Base-by-base conservation (phyloP, 495 filamentous ascomycete species). In the Alectoria sarmentosa region DNA sequence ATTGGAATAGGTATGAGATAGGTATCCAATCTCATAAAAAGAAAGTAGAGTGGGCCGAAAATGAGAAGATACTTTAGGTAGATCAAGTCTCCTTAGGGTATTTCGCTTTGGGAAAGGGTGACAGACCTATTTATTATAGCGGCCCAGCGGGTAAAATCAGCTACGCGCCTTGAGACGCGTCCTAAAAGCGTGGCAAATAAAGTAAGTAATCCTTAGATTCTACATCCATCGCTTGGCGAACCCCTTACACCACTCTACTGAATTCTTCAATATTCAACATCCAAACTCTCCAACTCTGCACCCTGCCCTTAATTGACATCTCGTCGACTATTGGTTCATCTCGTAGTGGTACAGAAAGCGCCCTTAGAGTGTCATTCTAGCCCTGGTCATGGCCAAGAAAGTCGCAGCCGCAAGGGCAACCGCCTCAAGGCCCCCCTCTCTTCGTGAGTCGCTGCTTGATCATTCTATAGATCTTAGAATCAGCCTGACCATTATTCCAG, bases 351-450 rank as follows among this genome's bases (percentile, higher is more conserved):
- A 30, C 26, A 52, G 48, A 26, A 13, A 48, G 9, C 10, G 23
- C 5, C 7, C 9, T n/a, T 23, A 9, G 6, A 9, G 23, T 32
- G 3, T 7, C 21, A 26, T 26, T 48, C n/a, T 14, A 11, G 17
- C 3, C 3, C 49, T 15, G 28, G 26, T 57, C 38, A 64, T 64
- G 62, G 21, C 54, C 38, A 56, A 26, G 39, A 42, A 38, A 37
- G 52, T 17, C 62, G 34, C 62, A 48, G 62, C 38, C 23, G 52
- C 23, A 30, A 64, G 41, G 52, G 54, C 52, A 58, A 21, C 21
- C 28, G 13, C 39, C 38, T 2, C 23, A 11, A n/a, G 19, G 9
- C 17, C 60, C 17, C 52, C 39, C 19, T 37, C 21, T 1, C 28
- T 42, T 42, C 39, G 62, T 64, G 62, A 58, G 62, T 46, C 49